Base-by-base conservation (phyloP, 2,329 filamentous ascomycete genomes). In the Lasiodiplodia hormozganensis region DNA sequence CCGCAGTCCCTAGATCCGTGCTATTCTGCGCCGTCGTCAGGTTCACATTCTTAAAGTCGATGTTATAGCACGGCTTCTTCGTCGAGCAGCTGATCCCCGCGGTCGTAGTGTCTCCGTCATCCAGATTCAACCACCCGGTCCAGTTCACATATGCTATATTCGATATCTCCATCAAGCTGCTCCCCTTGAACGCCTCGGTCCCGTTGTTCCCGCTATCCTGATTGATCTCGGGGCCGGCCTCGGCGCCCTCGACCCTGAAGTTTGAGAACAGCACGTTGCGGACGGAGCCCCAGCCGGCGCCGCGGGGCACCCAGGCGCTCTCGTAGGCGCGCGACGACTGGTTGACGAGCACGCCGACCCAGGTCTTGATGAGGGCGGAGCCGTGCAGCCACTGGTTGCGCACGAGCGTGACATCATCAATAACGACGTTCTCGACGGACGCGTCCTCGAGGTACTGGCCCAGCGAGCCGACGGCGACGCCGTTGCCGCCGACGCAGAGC, bases 381-480 rank as follows among this genome's bases (percentile, higher is more conserved):
- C 83, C 82, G 66, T 83, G 77, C 78, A 85, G 83, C 69, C 85
- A 81, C 18, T 82, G 76, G 72, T 82, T 77, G 16, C 77, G 80
- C 31, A 82, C 73, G 65, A 86, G 80, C 11, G 53, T 78, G 79
- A 83, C 84, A 38, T 86, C 77, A 67, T 82, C 81, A 12, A 88
- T 75, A 0, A 78, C 69, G 2, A 87, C 79, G 68, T 87, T 85
- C 40, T 78, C 78, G 0, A 87, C 86, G 12, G 79, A 83, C 2
- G 81, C 81, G 71, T 87, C 85, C 71, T 87, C 85, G 36, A 85
- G 78, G 69, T 88, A 88, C 71, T 88, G 86, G 2, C 85, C 85
- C 1, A 88, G 77, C 70, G 80, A 83, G 1, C 86, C 86, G 49
- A 83, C 81, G 4, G 86, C 85, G 34, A 82, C 81, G 64, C 82